Percentiles rank a stretch among this genome's conserved stretches.
These are phyloP conservation scores for Russula lepida DNA, from an alignment of 768 basidiomycete genomes.

Conservation along the genomic window DNA sequence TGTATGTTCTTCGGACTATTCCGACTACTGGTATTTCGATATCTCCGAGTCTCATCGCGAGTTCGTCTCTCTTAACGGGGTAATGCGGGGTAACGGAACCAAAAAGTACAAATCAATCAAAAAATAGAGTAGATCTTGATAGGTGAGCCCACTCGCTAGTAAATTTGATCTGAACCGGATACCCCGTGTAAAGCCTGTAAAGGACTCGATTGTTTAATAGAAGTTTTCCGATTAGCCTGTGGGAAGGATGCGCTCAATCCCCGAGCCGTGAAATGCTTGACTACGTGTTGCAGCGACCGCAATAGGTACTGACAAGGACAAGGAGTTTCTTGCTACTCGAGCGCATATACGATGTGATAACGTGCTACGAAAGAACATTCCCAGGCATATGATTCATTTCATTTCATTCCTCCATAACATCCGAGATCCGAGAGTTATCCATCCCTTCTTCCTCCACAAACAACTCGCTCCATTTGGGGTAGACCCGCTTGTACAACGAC, in stretches of 20 bases:
- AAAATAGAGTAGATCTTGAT: no score
- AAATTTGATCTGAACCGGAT: no score
- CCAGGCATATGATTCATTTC: not conserved
- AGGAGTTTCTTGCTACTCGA: no score
- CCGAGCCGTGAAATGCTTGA: not conserved
- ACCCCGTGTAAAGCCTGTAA: no score
- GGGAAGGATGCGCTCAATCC: not conserved
- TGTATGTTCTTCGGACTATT: no score
- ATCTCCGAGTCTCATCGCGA: no score
- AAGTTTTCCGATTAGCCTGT: not conserved
- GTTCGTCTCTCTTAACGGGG: no score
- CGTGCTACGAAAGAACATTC: not conserved
- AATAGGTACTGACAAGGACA: not conserved
- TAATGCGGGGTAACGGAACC: no score
- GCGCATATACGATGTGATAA: no score
- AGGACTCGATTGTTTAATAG: not conserved
- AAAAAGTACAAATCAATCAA: no score
- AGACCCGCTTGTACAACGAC: slow-evolving; percentile 91
- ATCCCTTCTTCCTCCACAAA: slow-evolving; percentile 31
- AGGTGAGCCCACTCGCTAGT: no score
- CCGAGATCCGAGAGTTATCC: slow-evolving; percentile 4
- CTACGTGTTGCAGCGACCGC: not conserved
- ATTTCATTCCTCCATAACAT: slow-evolving; percentile 24
- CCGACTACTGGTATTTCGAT: no score
- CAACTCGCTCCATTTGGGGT: slow-evolving; percentile 71